Percentiles rank a stretch among this genome's conserved stretches.
Conservation (phyloP, 371 early-diverging fungal genomes). For the Rhizomucor miehei region DNA sequence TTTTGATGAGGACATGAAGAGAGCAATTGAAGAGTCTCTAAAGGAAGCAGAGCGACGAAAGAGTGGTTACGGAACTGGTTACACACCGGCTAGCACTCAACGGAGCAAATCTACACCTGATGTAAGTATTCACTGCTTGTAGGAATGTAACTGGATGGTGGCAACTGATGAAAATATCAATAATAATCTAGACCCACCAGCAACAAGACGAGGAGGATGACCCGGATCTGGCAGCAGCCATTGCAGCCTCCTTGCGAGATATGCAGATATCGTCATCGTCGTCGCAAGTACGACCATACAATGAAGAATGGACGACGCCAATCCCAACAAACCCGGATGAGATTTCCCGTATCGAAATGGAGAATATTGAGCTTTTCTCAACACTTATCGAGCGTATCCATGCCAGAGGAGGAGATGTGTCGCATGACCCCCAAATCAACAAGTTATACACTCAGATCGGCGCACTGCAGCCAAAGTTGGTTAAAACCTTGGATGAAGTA, state of each 20-base stretch:
- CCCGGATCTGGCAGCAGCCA: constrained; percentile 89
- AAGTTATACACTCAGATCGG: constrained; percentile 70
- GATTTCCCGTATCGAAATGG: constrained; percentile 63
- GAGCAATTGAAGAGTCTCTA: constrained; percentile 87
- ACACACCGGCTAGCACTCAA: constrained; percentile 20
- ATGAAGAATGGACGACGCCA: neutral
- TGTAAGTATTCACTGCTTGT: too few species aligned
- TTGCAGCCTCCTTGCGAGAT: constrained; percentile 89
- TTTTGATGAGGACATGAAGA: constrained; percentile 81
- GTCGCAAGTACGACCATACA: constrained; percentile 2
- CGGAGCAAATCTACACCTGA: neutral
- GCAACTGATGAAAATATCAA: neutral
- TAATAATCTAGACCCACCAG: neutral
- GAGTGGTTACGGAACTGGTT: constrained; percentile 28
- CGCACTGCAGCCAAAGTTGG: constrained; percentile 70
- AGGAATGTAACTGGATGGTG: neutral
- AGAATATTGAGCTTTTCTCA: constrained; percentile 73
- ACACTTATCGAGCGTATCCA: constrained; percentile 68
- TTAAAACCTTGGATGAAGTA: constrained; percentile 63
- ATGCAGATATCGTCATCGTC: constrained; percentile 21
- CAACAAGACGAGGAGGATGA: constrained; percentile 48
- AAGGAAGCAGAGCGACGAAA: constrained; percentile 69
- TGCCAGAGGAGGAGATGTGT: constrained; percentile 52
- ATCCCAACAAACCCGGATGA: constrained; percentile 27
- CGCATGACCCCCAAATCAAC: constrained; percentile 64